Evolutionary conservation across 345 rosid species (phyloP).

Genomic region (Kernera saxatilis): DNA sequence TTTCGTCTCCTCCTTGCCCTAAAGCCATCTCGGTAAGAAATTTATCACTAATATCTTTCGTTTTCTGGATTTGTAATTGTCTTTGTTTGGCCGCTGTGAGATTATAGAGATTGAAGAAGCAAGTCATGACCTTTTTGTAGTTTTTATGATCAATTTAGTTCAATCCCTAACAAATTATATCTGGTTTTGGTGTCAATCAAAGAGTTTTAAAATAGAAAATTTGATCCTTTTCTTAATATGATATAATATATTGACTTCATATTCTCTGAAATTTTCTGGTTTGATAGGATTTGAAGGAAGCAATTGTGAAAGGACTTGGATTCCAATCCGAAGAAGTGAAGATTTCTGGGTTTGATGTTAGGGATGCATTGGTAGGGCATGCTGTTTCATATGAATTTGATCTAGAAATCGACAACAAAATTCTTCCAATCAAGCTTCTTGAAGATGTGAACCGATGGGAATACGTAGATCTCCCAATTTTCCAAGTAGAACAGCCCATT

Average conservation of each 20-base stretch:
- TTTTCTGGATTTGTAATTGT: neutral
- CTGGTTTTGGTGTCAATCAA: neutral
- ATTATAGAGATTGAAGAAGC: neutral
- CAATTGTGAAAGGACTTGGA: slow-evolving; percentile 76
- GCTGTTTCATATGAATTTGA: slow-evolving; percentile 83
- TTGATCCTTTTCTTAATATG: neutral
- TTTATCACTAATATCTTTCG: neutral
- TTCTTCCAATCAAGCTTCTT: slow-evolving; percentile 72
- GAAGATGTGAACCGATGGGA: slow-evolving; percentile 95
- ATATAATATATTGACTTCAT: neutral
- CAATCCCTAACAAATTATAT: neutral
- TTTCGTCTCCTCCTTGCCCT: slow-evolving; percentile 47
- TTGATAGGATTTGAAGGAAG: slow-evolving; percentile 83
- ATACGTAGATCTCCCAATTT: slow-evolving; percentile 77
- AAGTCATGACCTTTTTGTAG: neutral
- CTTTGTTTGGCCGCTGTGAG: neutral
- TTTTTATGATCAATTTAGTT: neutral
- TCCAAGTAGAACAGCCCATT: slow-evolving; percentile 40
- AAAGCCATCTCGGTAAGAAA: slow-evolving; percentile 69
- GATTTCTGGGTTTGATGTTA: slow-evolving; percentile 69
- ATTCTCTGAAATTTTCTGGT: neutral
- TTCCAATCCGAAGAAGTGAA: slow-evolving; percentile 70
- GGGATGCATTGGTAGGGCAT: slow-evolving; percentile 81
- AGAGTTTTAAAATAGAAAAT: neutral
- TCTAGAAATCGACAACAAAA: slow-evolving; percentile 59